These are phyloP conservation scores for Fraxinus sp. DNA, from an alignment of 305 asterid genomes.

Conservation along the genomic window DNA sequence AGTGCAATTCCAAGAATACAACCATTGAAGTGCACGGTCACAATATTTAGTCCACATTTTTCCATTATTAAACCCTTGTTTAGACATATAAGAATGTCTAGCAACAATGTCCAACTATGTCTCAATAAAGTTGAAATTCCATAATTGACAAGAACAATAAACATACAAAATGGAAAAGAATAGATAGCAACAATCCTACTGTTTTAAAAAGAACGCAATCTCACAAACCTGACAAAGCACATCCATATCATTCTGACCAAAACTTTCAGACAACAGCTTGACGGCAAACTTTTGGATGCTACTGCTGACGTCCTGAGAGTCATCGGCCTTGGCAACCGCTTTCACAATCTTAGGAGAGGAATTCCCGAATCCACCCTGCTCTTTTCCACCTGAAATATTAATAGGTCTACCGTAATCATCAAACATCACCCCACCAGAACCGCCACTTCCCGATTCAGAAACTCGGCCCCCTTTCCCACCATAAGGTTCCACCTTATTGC, in stretches of 20 bases:
- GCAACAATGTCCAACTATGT: neutral
- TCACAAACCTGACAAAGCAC: conserved; percentile 79
- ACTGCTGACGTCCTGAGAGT: conserved; percentile 50
- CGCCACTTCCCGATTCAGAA: conserved; percentile 31
- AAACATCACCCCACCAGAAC: conserved; percentile 50
- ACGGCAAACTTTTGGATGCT: conserved; percentile 76
- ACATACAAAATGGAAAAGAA: conserved; percentile 7
- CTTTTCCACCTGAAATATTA: conserved; percentile 43
- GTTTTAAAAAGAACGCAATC: neutral
- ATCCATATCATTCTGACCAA: conserved; percentile 72
- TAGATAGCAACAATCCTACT: neutral
- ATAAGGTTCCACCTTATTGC: conserved; percentile 41
- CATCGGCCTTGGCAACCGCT: conserved; percentile 70
- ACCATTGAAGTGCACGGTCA: neutral
- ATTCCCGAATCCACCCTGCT: conserved; percentile 37
- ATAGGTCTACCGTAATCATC: conserved; percentile 95
- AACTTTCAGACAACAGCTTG: conserved; percentile 71
- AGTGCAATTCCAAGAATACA: neutral
- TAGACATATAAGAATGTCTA: neutral
- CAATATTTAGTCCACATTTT: neutral
- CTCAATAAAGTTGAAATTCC: neutral
- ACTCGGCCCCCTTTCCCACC: conserved; percentile 44
- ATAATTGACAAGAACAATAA: conserved; percentile 1
- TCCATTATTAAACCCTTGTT: neutral
- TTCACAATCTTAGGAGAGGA: conserved; percentile 50